Evolutionary conservation across 139 green algal species (phyloP).

Genomic region (Coccomyxa sp.): DNA sequence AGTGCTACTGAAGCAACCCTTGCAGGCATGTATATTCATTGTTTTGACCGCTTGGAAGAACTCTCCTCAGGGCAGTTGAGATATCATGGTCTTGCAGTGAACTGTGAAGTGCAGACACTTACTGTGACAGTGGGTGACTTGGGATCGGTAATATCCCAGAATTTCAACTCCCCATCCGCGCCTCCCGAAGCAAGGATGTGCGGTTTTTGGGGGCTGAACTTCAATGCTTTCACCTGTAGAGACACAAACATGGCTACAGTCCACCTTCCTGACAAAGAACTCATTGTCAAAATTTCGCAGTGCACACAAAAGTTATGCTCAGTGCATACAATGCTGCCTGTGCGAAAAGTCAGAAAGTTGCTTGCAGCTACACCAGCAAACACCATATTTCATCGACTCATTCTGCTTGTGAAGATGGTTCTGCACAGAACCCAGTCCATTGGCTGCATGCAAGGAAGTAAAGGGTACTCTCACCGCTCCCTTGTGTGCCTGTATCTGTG

Average conservation of each 20-base stretch:
- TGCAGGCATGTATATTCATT: neutral
- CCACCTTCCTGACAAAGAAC: too few relatives aligned
- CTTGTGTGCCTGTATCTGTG: neutral
- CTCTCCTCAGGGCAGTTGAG: too few relatives aligned
- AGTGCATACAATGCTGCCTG: too few relatives aligned
- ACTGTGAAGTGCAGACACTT: neutral
- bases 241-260: neutral
- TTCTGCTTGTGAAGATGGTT: too few relatives aligned
- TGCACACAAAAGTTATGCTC: too few relatives aligned
- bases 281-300: too few relatives aligned
- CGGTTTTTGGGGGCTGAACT: conserved; percentile 90
- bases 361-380: neutral
- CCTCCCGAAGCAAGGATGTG: conserved; percentile 91
- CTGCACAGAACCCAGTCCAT: too few relatives aligned
- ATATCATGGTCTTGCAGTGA: neutral
- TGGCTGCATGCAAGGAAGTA: neutral
- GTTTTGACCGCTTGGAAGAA: neutral
- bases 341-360: conserved; percentile 40
- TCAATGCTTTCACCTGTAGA: conserved; percentile 75
- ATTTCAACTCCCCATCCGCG: conserved; percentile 87
- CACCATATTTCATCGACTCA: too few relatives aligned
- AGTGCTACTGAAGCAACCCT: neutral
- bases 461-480: neutral
- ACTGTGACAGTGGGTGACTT: conserved; percentile 54
- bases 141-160: conserved; percentile 93